These are phyloP conservation scores for Trichoderma gracile DNA, from an alignment of 2,329 filamentous ascomycete genomes.

Conservation along the genomic window DNA sequence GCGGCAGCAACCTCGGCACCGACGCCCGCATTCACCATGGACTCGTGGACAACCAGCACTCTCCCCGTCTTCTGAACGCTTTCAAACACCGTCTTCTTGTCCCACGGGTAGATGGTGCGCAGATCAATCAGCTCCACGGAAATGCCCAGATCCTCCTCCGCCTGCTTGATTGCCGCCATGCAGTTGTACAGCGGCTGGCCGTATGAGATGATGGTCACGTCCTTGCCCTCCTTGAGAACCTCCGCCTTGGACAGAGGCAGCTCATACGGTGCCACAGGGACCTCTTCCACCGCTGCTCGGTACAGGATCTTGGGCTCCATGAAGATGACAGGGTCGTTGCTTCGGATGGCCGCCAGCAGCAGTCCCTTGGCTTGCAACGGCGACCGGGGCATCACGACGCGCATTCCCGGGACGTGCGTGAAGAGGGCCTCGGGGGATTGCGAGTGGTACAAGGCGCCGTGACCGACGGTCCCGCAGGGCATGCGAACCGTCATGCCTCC, in stretches of 20 bases:
- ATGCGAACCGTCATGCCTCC: slow-evolving; percentile 86
- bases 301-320: slow-evolving; percentile 95
- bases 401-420: slow-evolving; percentile 80
- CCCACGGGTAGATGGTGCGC: slow-evolving; percentile 89
- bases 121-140: slow-evolving; percentile 85
- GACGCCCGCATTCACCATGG: slow-evolving; percentile 86
- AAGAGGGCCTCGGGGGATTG: slow-evolving; percentile 89
- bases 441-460: slow-evolving; percentile 84
- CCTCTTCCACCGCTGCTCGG: slow-evolving; percentile 86
- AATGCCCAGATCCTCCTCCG: slow-evolving; percentile 72
- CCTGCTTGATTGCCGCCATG: slow-evolving; percentile 71
- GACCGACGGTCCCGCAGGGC: slow-evolving; percentile 87
- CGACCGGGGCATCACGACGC: slow-evolving; percentile 82
- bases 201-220: slow-evolving; percentile 84
- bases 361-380: slow-evolving; percentile 88
- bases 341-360: slow-evolving; percentile 71
- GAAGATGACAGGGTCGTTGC: slow-evolving; percentile 87
- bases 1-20: slow-evolving; percentile 87
- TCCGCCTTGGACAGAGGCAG: slow-evolving; percentile 85
- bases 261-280: slow-evolving; percentile 77
- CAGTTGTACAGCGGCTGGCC: slow-evolving; percentile 88
- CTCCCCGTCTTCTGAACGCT: slow-evolving; percentile 87
- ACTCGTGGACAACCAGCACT: slow-evolving; percentile 86
- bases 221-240: slow-evolving; percentile 73
- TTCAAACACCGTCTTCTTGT: slow-evolving; percentile 73